A percentile compares a stretch with the other conserved stretches of the same genome.
These are phyloP conservation scores for Suhomyces anneliseae DNA, from an alignment of 1,139 yeast genomes.

Conservation along the genomic window DNA sequence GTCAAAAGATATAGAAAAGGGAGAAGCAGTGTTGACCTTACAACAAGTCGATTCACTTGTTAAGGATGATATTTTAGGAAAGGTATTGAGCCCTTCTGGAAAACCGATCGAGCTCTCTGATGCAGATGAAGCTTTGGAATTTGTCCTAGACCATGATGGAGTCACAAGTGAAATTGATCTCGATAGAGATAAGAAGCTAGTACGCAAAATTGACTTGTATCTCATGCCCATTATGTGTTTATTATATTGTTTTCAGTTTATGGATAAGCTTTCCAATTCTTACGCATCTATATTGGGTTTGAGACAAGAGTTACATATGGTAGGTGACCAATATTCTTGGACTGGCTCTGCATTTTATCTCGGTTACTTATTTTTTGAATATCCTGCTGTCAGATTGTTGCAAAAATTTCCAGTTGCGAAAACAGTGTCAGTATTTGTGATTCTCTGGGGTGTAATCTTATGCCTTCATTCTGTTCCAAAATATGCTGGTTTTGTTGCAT, in stretches of 20 bases:
- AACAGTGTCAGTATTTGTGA: slow-evolving; percentile 25
- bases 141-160: slow-evolving; percentile 17
- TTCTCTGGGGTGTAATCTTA: slow-evolving; percentile 18
- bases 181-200: slow-evolving; percentile 20
- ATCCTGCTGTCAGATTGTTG: slow-evolving; percentile 5
- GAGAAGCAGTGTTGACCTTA: too few species aligned
- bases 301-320: slow-evolving; percentile 15
- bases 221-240: slow-evolving; percentile 55
- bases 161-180: too few species aligned
- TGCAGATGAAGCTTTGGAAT: slow-evolving; percentile 38
- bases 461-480: slow-evolving; percentile 7
- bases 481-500: slow-evolving; percentile 7
- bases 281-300: slow-evolving; percentile 60
- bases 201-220: slow-evolving; percentile 52
- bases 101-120: slow-evolving; percentile 29
- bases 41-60: too few species aligned
- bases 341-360: slow-evolving; percentile 17
- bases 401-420: slow-evolving; percentile 10
- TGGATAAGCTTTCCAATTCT: slow-evolving; percentile 61
- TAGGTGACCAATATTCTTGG: slow-evolving; percentile 19
- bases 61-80: slow-evolving; percentile 23
- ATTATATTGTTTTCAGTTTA: slow-evolving; percentile 57
- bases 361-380: slow-evolving; percentile 8
- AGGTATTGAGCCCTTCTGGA: slow-evolving; percentile 32
- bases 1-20: too few species aligned